Evolutionary conservation across 1,284 basidiomycete species (phyloP), one percentile per base, ranked within the genome.

Genomic region (Pascua guehoae): DNA sequence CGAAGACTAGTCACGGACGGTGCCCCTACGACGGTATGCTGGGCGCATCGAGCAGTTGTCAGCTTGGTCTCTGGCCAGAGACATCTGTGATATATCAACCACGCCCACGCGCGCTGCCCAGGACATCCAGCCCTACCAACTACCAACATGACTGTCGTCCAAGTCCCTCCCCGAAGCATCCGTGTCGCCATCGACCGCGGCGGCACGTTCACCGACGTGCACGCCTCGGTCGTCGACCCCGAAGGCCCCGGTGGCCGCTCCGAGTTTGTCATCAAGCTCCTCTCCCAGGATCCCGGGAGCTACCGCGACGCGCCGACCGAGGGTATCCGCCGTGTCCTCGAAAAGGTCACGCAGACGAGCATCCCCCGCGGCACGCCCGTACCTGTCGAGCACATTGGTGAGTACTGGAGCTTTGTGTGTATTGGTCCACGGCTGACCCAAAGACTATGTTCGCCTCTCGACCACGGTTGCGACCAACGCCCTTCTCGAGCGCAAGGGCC

Each of bases 381-480:
- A 69, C 76, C 86, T 15, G 91, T 89, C 0, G 81, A 87, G 62
- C 90, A 91, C 77, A 91, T 97, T 58, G 92, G 68, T 69, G 39
- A 61, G 66, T 57, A 32, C 24, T 7, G 7, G 24, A 32, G 24
- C 7, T 4, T 32, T 72, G 50, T 59, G 60, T 12, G 55, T 69
- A 16, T 66, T 60, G 5, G 67, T n/a, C 11, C 12, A 41, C 36
- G 16, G 44, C 51, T 54, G 37, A 62, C 49, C n/a, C 8, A 7
- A 58, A 92, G 92, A 95, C 66, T 93, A 91, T 71, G 92, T 96
- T 61, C 85, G 93, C 15, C 80, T 97, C 4, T 92, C 89, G 0
- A 98, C 95, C 0, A 98, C 95, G 0, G 92, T 98, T 2, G 95
- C 60, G 68, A 98, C 95, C 15, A 98, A 98, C 67, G 94, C 95